A percentile compares a stretch with the other conserved stretches of the same genome.
These are phyloP conservation scores for Arthrobotrys iridis DNA, from an alignment of 2,329 filamentous ascomycete species.

Conservation along the genomic window DNA sequence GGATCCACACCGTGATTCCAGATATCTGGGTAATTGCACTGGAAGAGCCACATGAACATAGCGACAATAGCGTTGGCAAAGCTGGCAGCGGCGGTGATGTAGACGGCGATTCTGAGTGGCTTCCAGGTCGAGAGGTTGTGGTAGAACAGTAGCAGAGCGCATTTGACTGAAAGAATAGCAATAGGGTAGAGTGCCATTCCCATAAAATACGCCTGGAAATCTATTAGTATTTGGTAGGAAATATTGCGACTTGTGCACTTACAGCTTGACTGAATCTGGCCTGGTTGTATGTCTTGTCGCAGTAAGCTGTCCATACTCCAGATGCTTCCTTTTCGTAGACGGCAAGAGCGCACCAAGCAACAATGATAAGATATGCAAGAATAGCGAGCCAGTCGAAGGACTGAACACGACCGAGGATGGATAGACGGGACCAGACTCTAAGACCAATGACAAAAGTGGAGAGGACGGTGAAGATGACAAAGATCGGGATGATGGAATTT, in stretches of 20 bases:
- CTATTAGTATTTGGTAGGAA: background rate
- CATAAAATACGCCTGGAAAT: conserved; percentile 42
- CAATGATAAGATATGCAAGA: conserved; percentile 31
- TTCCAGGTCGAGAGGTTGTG: conserved; percentile 49
- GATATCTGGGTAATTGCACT: conserved; percentile 51
- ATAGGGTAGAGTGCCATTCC: conserved; percentile 52
- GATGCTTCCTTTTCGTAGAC: conserved; percentile 44
- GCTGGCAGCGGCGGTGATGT: conserved; percentile 34
- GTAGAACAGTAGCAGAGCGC: conserved; percentile 48
- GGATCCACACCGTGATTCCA: conserved; percentile 51
- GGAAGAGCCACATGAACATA: conserved; percentile 52
- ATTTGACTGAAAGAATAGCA: conserved; percentile 49
- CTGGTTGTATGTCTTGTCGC: conserved; percentile 46
- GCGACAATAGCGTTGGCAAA: conserved; percentile 48
- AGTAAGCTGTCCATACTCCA: conserved; percentile 34
- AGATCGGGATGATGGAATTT: conserved; percentile 47
- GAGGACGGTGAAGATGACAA: conserved; percentile 46
- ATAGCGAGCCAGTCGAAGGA: conserved; percentile 50
- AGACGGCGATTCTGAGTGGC: conserved; percentile 49
- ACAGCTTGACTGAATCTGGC: conserved; percentile 28
- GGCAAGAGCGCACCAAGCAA: conserved; percentile 41
- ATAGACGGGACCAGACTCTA: conserved; percentile 49
- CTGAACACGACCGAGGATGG: conserved; percentile 48
- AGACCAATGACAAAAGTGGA: conserved; percentile 49
- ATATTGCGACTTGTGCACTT: conserved; percentile 12